phyloP scores from a whole-genome alignment of 2,329 filamentous ascomycete species.

The Ophiocordyceps camponoti-saundersi region DNA sequence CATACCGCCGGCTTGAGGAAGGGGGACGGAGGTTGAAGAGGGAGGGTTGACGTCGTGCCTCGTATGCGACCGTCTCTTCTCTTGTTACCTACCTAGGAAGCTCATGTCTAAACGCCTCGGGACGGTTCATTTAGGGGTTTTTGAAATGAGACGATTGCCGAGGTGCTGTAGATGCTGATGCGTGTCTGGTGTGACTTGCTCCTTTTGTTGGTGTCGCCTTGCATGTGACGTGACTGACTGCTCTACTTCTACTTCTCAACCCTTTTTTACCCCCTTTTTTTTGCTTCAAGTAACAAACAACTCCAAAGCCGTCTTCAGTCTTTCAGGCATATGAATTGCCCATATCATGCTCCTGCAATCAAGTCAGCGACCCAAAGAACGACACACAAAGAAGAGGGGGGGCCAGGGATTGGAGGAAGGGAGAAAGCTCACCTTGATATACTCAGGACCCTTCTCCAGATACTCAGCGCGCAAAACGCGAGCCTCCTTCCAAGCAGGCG shows the following conservation, averaged over 20 bases:
- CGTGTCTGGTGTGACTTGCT: too few relatives aligned
- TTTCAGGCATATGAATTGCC: slow-evolving; percentile 39
- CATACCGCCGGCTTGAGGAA: not conserved
- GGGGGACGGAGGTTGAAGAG: not conserved
- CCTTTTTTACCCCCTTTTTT: too few relatives aligned
- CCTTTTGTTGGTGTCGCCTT: too few relatives aligned
- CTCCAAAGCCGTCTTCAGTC: too few relatives aligned
- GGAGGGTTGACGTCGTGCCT: not conserved
- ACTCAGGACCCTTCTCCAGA: slow-evolving; percentile 80
- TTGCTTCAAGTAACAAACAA: too few relatives aligned
- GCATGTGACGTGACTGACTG: too few relatives aligned
- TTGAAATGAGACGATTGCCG: too few relatives aligned
- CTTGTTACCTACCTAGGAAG: not conserved
- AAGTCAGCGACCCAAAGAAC: not conserved
- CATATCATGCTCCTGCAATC: slow-evolving; percentile 43
- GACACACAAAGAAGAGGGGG: not conserved
- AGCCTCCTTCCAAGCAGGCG: slow-evolving; percentile 39
- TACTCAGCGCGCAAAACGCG: slow-evolving; percentile 72
- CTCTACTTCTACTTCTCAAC: too few relatives aligned
- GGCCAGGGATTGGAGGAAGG: slow-evolving; percentile 1
- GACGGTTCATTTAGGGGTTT: too few relatives aligned
- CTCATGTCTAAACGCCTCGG: too few relatives aligned
- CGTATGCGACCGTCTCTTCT: not conserved
- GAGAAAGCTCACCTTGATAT: slow-evolving; percentile 54
- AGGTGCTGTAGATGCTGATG: too few relatives aligned